These are phyloP conservation scores for Salix exigua DNA, from an alignment of 345 rosid species.

Conservation along the genomic window DNA sequence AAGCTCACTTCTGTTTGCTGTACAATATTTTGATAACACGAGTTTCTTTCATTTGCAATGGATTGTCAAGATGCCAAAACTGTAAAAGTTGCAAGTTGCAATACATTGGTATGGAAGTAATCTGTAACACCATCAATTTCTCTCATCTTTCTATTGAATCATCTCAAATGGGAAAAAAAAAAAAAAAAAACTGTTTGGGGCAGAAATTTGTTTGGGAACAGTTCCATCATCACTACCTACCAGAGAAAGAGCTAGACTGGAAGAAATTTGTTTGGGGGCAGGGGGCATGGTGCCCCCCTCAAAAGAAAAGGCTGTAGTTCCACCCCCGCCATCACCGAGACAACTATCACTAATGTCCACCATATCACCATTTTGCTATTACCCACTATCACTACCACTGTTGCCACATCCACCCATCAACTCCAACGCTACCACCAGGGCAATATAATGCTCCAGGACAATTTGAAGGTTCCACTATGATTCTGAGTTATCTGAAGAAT, in stretches of 20 bases:
- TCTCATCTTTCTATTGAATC: no score
- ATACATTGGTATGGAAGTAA: background rate
- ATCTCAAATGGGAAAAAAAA: background rate
- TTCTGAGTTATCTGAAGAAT: background rate
- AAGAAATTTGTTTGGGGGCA: background rate
- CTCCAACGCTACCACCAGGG: background rate
- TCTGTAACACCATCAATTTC: no score
- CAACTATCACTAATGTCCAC: background rate
- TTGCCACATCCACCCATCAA: background rate
- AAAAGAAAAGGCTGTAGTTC: no score
- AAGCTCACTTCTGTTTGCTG: background rate
- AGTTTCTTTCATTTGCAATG: background rate
- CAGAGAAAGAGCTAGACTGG: background rate
- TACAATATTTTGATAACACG: background rate
- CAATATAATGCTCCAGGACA: background rate
- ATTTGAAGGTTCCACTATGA: background rate
- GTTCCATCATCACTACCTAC: background rate
- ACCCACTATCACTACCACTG: background rate
- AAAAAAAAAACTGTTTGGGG: no score
- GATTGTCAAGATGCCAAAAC: background rate
- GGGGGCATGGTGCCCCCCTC: background rate
- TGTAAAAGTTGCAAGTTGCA: background rate
- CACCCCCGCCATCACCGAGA: background rate
- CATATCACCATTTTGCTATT: background rate
- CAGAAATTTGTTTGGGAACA: no score